A percentile compares a stretch with the other conserved stretches of the same genome.
phyloP scores from a whole-genome alignment of 1,139 yeast genomes.

The Lodderomyces orthopsilosis region DNA sequence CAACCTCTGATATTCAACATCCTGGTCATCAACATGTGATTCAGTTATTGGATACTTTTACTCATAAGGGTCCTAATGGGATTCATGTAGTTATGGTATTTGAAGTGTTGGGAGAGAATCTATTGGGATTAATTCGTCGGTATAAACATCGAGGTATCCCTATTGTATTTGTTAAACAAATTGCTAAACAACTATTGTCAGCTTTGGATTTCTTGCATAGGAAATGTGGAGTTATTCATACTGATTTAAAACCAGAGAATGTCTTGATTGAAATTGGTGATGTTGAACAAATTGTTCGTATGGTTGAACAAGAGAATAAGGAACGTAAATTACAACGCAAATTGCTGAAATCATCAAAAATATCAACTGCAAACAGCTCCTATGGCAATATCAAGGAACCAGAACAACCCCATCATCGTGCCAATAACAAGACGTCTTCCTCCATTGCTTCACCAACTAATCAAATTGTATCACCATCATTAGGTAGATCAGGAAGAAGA shows the following conservation, averaged over 20 bases:
- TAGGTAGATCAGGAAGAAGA: slow-evolving; percentile 50
- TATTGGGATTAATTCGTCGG: slow-evolving; percentile 66
- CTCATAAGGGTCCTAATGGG: slow-evolving; percentile 72
- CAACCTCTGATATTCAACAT: slow-evolving; percentile 46
- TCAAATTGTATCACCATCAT: slow-evolving; percentile 30
- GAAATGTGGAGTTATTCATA: slow-evolving; percentile 86
- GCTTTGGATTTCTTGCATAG: slow-evolving; percentile 81
- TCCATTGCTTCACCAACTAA: slow-evolving; percentile 17
- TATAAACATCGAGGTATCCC: slow-evolving; percentile 76
- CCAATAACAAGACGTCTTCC: slow-evolving; percentile 1
- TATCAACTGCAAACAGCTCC: slow-evolving; percentile 19
- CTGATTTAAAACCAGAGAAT: slow-evolving; percentile 88
- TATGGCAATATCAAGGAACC: slow-evolving; percentile 6
- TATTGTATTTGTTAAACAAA: slow-evolving; percentile 68
- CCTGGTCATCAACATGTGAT: slow-evolving; percentile 70
- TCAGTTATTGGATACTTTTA: slow-evolving; percentile 62
- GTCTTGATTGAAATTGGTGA: slow-evolving; percentile 79
- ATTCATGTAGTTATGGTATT: slow-evolving; percentile 83
- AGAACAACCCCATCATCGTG: not conserved
- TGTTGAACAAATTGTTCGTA: slow-evolving; percentile 63
- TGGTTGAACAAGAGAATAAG: slow-evolving; percentile 53
- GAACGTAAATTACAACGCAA: slow-evolving; percentile 43
- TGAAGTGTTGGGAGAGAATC: slow-evolving; percentile 82
- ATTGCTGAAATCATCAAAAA: slow-evolving; percentile 26
- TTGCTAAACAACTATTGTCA: slow-evolving; percentile 71